Base-by-base conservation (phyloP, 1,284 basidiomycete species). In the Malassezia obtusa region DNA sequence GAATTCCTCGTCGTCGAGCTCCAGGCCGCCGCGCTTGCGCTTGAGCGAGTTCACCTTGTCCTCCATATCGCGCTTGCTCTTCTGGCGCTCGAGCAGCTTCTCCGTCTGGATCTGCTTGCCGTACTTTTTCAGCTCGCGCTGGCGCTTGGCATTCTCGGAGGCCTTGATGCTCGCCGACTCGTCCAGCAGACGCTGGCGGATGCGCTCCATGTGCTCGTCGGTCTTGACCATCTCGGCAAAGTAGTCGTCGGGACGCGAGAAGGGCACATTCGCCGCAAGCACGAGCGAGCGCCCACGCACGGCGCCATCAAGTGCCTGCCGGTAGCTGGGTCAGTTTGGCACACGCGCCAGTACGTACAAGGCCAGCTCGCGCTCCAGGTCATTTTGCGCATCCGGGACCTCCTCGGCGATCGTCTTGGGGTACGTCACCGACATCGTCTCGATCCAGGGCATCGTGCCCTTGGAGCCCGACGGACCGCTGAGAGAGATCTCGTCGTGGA, bases 161-260 rank as follows among this genome's bases (percentile, higher is more conserved):
- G 86, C 87, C 76, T 95, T 91, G 71, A 96, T 90, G 2, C 81
- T 80, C 3, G 89, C 87, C 25, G 80, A 78, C 74, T 98, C 92
- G 75, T 96, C 87, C 24, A 98, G 80, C 30, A 96, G 77, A 30
- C 86, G 83, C 66, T 90, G 85, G 46, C 94, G 84, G 64, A 98
- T 88, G 44, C 89, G 83, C 75, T 95, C 90, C 94, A 98, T 98
- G 77, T 98, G 94, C 21, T 87, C 80, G 70, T 98, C 94, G 24
- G 84, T 85, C 77, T 98, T 98, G 67, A 96, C 86, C 92, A 98
- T 98, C 77, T 98, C 92, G 19, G 92, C 92, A 68, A 95, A 98
- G 76, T 90, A 98, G 77, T 98, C 94, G 0, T 81, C 67, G 0
- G 92, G 92, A n/a, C 94, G 84, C 10, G 86, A 84, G 77, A 95